phyloP scores from a whole-genome alignment of 1,284 basidiomycete genomes.

The Apiotrichum gamsii region DNA sequence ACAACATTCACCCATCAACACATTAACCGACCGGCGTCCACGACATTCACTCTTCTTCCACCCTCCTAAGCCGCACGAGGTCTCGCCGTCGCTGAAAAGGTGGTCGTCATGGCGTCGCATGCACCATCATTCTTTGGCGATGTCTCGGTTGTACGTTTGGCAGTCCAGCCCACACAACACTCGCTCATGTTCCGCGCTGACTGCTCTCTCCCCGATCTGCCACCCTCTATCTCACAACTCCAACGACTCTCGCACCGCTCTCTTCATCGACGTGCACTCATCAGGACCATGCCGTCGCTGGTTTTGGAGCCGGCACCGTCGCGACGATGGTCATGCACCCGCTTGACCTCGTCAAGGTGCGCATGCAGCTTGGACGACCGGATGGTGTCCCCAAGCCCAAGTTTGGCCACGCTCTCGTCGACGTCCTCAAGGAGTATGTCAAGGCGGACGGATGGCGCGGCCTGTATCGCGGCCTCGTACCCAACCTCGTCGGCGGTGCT shows the following conservation, averaged over 20 bases:
- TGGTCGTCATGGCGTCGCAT: not conserved
- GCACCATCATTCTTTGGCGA: conserved; percentile 43
- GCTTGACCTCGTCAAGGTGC: conserved; percentile 91
- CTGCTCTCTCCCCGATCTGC: not conserved
- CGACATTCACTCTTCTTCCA: too few species aligned
- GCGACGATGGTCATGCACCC: conserved; percentile 97
- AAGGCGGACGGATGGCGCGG: conserved; percentile 72
- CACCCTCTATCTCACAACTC: not conserved
- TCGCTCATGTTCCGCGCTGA: not conserved
- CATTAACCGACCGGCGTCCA: too few species aligned
- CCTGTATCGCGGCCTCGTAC: conserved; percentile 80
- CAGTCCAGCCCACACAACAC: not conserved
- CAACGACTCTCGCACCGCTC: not conserved
- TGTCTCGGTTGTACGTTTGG: conserved; percentile 35
- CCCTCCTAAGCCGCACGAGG: too few species aligned
- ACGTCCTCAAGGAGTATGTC: conserved; percentile 67
- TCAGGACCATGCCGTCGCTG: conserved; percentile 84
- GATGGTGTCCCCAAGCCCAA: conserved; percentile 53
- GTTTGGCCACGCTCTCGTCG: conserved; percentile 71
- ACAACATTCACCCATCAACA: too few species aligned
- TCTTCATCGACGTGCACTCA: conserved; percentile 1
- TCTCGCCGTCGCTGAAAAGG: too few species aligned
- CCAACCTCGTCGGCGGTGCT: conserved; percentile 95
- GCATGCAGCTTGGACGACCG: conserved; percentile 79
- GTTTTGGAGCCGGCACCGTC: conserved; percentile 85